These are phyloP conservation scores for Talaromyces sp. DNA, from an alignment of 2,329 filamentous ascomycete species.

Conservation along the genomic window DNA sequence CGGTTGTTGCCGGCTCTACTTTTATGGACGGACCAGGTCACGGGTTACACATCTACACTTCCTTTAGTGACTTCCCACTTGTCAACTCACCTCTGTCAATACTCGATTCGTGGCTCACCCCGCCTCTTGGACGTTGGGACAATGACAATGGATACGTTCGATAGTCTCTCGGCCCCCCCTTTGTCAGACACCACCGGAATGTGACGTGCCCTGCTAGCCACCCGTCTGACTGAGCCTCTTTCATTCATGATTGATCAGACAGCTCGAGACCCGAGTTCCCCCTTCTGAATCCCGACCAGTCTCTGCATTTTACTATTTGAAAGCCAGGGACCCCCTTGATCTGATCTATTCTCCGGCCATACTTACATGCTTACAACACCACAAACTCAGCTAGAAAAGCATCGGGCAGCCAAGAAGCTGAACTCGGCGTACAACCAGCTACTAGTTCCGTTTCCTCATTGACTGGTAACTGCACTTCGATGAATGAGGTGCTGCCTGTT, in stretches of 20 bases:
- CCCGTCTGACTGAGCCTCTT: neutral
- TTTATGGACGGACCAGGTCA: neutral
- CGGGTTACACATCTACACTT: neutral
- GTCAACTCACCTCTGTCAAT: neutral
- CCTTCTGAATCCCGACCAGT: neutral
- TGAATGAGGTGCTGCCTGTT: neutral
- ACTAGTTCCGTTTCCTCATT: neutral
- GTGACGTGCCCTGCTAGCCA: neutral
- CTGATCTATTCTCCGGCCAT: neutral
- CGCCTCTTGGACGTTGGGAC: neutral
- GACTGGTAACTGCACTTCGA: neutral
- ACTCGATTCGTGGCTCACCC: neutral
- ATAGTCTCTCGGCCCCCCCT: neutral
- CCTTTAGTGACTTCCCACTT: neutral
- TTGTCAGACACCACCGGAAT: neutral
- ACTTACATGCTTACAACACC: neutral
- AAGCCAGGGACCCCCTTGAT: neutral
- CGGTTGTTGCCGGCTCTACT: slow-evolving; percentile 3
- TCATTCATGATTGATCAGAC: slow-evolving; percentile 5
- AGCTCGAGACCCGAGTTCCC: neutral
- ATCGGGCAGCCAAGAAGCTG: neutral
- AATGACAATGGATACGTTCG: neutral
- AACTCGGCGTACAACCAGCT: neutral
- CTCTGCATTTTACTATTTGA: neutral
- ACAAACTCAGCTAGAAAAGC: neutral